Percentiles rank a stretch among this genome's conserved stretches.
Conservation (phyloP, 352 stramenopile species). For the Pythium utonaiense region DNA sequence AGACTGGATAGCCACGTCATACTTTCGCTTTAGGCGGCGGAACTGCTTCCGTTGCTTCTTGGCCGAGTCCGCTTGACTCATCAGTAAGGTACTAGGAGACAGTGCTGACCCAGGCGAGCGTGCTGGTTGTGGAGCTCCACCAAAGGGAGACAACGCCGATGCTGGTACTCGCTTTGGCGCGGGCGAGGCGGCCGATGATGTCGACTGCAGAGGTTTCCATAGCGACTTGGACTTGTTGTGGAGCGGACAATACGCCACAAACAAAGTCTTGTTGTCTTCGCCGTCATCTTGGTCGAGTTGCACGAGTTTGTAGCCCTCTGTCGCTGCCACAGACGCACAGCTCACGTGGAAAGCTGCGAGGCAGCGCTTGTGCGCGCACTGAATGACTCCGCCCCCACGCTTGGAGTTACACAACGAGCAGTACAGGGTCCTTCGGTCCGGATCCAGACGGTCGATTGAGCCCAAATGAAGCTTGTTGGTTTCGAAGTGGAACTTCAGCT, state of each 20-base stretch:
- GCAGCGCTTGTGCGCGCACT: slow-evolving; percentile 74
- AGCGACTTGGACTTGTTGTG: slow-evolving; percentile 39
- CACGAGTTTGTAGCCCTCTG: slow-evolving; percentile 53
- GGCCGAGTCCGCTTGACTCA: slow-evolving; percentile 41
- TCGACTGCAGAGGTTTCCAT: slow-evolving; percentile 3
- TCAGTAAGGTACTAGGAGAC: slow-evolving; percentile 56
- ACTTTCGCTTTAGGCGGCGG: slow-evolving; percentile 67
- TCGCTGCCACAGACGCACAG: slow-evolving; percentile 52
- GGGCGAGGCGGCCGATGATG: background rate
- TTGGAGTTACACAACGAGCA: slow-evolving; percentile 72
- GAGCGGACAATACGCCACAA: slow-evolving; percentile 64
- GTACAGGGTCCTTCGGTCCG: slow-evolving; percentile 54
- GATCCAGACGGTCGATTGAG: slow-evolving; percentile 42
- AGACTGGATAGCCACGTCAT: slow-evolving; percentile 27
- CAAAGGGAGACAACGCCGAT: background rate
- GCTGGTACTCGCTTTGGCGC: background rate
- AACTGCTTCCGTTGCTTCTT: slow-evolving; percentile 64
- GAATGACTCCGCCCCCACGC: slow-evolving; percentile 58
- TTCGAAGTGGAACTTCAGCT: slow-evolving; percentile 49
- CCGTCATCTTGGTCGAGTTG: slow-evolving; percentile 42
- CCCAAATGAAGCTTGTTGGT: slow-evolving; percentile 40
- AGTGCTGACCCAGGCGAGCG: background rate
- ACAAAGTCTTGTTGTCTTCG: slow-evolving; percentile 38
- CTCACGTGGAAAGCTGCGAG: slow-evolving; percentile 78
- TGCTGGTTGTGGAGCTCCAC: background rate